Base-by-base conservation (phyloP, 345 rosid species). In the Murraya paniculata region DNA sequence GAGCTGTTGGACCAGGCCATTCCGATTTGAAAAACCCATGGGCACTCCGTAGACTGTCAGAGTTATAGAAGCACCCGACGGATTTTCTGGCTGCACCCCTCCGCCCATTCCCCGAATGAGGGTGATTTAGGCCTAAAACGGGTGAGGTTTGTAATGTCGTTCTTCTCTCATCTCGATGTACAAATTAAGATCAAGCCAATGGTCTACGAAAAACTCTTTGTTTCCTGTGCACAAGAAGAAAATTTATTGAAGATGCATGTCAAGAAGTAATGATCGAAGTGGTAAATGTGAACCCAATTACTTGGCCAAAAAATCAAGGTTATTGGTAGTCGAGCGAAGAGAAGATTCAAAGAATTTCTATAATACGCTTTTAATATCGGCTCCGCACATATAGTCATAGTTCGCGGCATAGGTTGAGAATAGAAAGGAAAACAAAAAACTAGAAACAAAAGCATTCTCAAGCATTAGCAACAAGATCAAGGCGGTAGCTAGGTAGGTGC, bases 281-380 rank as follows among this genome's bases (percentile, higher is more conserved):
- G 27, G 74, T 9, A 35, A 28, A 4, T 28, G 60, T 53, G 60
- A 53, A 71, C 50, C 1, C 18, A 45, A 13, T 11, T 45, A 53
- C 22, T 18, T 16, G 10, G 61, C 18, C 9, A 39, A 56, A 38
- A 57, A 57, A 35, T 59, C 57, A 73, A 25, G 67, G 56, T 10
- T 58, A 3, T 72, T 36, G 76, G 56, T 18, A 16, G 7, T n/a
- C 7, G 67, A 35, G 35, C 53, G 16, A 73, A n/a, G 41, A 35
- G 11, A 72, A 38, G 76, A 59, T 73, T 58, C 66, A 59, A 73
- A 24, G 45, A 57, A 58, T 72, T 56, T 31, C 64, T 30, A 33
- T 8, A 24, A 11, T 14, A 11, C 48, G 48, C 48, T 10, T 41
- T 41, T 10, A 10, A 41, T 41, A 41, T 41, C 48, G 2, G 16